Evolutionary conservation across 345 rosid genomes (phyloP).

Genomic region (Raphanus raphanistrum): DNA sequence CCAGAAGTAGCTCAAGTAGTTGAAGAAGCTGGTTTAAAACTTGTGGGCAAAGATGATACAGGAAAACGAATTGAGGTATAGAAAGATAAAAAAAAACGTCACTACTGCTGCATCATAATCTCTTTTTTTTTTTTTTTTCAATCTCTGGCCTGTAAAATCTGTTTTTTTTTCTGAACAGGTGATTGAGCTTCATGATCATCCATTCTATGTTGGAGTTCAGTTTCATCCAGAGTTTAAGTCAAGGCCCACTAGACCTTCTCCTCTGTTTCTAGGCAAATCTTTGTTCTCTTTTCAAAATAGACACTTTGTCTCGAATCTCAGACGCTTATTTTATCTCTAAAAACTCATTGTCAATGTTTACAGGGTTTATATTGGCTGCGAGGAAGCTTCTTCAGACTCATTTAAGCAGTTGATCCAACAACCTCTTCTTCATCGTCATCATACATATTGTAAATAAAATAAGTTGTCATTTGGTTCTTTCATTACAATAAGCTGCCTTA

Average conservation of each 20-base stretch:
- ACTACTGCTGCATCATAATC: not conserved
- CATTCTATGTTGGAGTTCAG: constrained; percentile 80
- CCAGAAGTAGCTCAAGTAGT: constrained; percentile 67
- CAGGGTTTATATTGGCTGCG: constrained; percentile 86
- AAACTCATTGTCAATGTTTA: constrained; percentile 10
- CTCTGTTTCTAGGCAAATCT: constrained; percentile 75
- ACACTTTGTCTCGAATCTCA: constrained; percentile 16
- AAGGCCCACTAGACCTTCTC: constrained; percentile 84
- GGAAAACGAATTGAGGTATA: constrained; percentile 83
- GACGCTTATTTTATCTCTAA: not conserved
- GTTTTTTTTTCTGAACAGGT: constrained; percentile 43
- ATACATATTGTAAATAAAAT: constrained; percentile 13
- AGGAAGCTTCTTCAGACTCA: constrained; percentile 61
- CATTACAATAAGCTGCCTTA: not conserved
- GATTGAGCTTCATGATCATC: constrained; percentile 71
- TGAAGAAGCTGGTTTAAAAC: constrained; percentile 84
- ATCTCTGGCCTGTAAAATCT: not conserved
- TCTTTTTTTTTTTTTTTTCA: not conserved
- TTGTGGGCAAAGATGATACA: constrained; percentile 92
- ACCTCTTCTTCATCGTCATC: constrained; percentile 26
- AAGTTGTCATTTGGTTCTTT: constrained; percentile 9
- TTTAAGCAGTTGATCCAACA: constrained; percentile 34
- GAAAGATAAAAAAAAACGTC: not conserved
- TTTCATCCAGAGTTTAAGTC: constrained; percentile 98
- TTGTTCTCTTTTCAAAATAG: not conserved